Evolutionary conservation across 352 stramenopile species (phyloP).

Genomic region (Globisporangium solare): DNA sequence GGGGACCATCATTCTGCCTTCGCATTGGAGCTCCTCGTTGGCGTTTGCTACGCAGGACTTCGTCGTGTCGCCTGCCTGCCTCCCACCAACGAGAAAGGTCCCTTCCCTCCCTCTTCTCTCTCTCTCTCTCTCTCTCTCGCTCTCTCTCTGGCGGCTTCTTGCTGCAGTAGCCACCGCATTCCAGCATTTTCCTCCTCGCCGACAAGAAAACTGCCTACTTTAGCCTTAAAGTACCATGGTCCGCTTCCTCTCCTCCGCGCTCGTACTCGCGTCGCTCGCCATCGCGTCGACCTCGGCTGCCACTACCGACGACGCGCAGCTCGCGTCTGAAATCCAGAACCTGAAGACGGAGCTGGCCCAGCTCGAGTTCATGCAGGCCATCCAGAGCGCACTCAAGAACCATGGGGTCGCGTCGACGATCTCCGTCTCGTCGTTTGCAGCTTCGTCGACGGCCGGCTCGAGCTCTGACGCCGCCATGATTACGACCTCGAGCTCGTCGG

Average conservation of each 20-base stretch:
- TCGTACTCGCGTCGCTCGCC: conserved; percentile 8
- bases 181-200: too few species aligned
- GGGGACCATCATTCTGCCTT: too few species aligned
- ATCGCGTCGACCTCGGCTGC: conserved; percentile 5
- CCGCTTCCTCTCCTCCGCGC: conserved; percentile 5
- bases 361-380: conserved; percentile 10
- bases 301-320: not conserved
- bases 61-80: too few species aligned
- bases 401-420: not conserved
- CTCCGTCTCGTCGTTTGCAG: conserved; percentile 7
- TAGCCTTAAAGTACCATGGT: not conserved
- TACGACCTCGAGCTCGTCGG: not conserved
- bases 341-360: conserved; percentile 2
- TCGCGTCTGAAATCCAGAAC: conserved; percentile 5
- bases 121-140: too few species aligned
- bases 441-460: conserved; percentile 5
- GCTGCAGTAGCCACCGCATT: not conserved
- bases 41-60: too few species aligned
- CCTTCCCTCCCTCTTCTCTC: too few species aligned
- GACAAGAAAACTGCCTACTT: too few species aligned
- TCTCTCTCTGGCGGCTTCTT: too few species aligned
- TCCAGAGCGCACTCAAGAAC: not conserved
- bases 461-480: not conserved
- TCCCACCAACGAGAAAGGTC: too few species aligned
- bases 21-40: too few species aligned